phyloP scores from a whole-genome alignment of 345 rosid genomes.

The Aquilaria malaccensis region DNA sequence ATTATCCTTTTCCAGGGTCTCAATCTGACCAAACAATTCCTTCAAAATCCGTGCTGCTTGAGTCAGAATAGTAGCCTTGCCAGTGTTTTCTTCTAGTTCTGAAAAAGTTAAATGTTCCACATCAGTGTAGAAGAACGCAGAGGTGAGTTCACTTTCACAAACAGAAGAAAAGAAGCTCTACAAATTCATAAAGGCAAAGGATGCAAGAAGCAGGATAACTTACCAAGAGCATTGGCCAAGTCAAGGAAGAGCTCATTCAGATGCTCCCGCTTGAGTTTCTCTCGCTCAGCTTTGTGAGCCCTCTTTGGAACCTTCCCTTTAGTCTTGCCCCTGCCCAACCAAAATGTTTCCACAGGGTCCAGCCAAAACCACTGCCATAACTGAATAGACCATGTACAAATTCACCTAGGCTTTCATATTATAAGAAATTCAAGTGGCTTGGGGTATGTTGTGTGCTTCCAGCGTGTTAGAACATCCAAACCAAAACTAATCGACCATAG shows the following conservation, averaged over 20 bases:
- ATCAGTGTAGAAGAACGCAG: too few relatives aligned
- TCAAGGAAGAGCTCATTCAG: slow-evolving; percentile 83
- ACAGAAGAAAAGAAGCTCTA: too few relatives aligned
- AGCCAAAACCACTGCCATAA: slow-evolving; percentile 1
- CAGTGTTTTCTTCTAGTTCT: slow-evolving; percentile 68
- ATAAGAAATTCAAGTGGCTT: not conserved
- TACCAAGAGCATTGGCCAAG: slow-evolving; percentile 76
- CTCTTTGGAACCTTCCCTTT: slow-evolving; percentile 69
- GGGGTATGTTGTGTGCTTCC: not conserved
- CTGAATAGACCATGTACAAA: not conserved
- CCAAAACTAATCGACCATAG: too few relatives aligned
- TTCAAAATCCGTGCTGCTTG: slow-evolving; percentile 78
- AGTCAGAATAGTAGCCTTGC: slow-evolving; percentile 66
- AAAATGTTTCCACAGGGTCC: slow-evolving; percentile 19
- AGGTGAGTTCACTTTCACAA: slow-evolving; percentile 1
- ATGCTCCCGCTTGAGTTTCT: slow-evolving; percentile 92
- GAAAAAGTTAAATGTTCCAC: slow-evolving; percentile 9
- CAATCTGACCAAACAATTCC: slow-evolving; percentile 64
- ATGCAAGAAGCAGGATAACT: not conserved
- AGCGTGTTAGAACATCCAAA: too few relatives aligned
- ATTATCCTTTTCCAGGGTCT: slow-evolving; percentile 66
- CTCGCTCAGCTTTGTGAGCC: slow-evolving; percentile 79
- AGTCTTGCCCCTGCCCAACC: slow-evolving; percentile 37
- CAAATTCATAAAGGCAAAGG: not conserved
- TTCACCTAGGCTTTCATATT: not conserved